These are phyloP conservation scores for Phytophthora hibernalis DNA, from an alignment of 352 stramenopile species.

Conservation along the genomic window DNA sequence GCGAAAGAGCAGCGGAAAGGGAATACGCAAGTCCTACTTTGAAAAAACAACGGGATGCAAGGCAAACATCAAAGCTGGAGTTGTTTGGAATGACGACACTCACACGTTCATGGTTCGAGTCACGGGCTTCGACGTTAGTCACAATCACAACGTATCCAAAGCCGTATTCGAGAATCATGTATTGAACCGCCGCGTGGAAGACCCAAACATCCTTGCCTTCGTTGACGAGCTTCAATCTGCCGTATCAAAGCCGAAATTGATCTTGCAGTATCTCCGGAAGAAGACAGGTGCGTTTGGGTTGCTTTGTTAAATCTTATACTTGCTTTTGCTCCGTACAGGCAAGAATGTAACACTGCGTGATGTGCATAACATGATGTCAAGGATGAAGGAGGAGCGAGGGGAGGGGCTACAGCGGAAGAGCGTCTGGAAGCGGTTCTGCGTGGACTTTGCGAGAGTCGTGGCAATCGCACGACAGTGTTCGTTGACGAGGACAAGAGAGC, in stretches of 20 bases:
- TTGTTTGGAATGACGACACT: conserved; percentile 2
- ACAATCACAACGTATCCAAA: conserved; percentile 9
- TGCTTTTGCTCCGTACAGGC: too few species aligned
- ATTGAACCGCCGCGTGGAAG: too few species aligned
- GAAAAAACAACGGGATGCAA: too few species aligned
- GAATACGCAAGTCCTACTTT: too few species aligned
- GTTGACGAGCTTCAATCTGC: conserved; percentile 14
- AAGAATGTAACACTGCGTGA: too few species aligned
- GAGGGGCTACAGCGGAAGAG: not conserved
- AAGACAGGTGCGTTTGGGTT: too few species aligned
- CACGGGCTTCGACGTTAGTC: not conserved
- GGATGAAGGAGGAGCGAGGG: not conserved
- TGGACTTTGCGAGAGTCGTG: too few species aligned
- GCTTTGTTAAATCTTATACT: too few species aligned
- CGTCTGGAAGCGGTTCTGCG: not conserved
- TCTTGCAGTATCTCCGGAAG: conserved; percentile 15
- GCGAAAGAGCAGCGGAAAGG: too few species aligned
- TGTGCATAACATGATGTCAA: too few species aligned
- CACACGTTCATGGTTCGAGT: conserved; percentile 9
- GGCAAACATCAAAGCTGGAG: conserved; percentile 8
- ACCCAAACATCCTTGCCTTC: not conserved
- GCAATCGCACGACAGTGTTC: too few species aligned
- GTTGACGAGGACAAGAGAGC: not conserved
- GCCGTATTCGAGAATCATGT: conserved; percentile 9
- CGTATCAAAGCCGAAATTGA: conserved; percentile 7